A percentile compares a stretch with the other conserved stretches of the same genome.
These are phyloP conservation scores for Amauroascus verrucosus DNA, from an alignment of 2,329 filamentous ascomycete genomes.

Conservation along the genomic window DNA sequence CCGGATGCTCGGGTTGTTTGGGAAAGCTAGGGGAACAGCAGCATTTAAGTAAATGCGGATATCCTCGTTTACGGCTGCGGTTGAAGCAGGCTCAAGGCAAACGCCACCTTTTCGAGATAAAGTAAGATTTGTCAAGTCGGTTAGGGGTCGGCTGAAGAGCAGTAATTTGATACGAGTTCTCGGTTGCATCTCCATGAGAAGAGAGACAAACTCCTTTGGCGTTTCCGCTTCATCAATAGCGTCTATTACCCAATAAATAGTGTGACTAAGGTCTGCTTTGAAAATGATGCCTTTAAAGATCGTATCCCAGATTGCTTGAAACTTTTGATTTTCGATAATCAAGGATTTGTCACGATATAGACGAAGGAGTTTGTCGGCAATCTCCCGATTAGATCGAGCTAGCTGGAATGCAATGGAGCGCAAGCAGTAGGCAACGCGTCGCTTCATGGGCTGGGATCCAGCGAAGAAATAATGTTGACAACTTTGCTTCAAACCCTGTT, in stretches of 20 bases:
- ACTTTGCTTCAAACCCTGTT: background rate
- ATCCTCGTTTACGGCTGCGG: constrained; percentile 3
- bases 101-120: background rate
- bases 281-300: constrained; percentile 15
- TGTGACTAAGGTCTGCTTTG: constrained; percentile 2
- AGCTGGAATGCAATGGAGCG: constrained; percentile 17
- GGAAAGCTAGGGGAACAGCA: background rate
- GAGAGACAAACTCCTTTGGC: background rate
- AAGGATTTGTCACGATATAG: background rate
- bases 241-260: constrained; percentile 19
- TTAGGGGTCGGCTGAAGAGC: constrained; percentile 12
- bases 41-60: constrained; percentile 3
- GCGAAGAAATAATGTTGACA: constrained; percentile 15
- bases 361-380: constrained; percentile 9
- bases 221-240: constrained; percentile 18
- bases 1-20: constrained; percentile 15
- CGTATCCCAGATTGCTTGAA: constrained; percentile 16
- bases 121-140: constrained; percentile 5
- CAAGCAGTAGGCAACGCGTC: constrained; percentile 13
- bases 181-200: constrained; percentile 1
- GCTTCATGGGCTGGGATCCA: constrained; percentile 14
- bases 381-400: background rate
- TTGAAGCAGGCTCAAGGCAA: constrained; percentile 11
- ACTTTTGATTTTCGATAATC: constrained; percentile 3
- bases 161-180: constrained; percentile 11